These are phyloP conservation scores for Knufia fluminis DNA, from an alignment of 2,329 filamentous ascomycete genomes.

Conservation along the genomic window DNA sequence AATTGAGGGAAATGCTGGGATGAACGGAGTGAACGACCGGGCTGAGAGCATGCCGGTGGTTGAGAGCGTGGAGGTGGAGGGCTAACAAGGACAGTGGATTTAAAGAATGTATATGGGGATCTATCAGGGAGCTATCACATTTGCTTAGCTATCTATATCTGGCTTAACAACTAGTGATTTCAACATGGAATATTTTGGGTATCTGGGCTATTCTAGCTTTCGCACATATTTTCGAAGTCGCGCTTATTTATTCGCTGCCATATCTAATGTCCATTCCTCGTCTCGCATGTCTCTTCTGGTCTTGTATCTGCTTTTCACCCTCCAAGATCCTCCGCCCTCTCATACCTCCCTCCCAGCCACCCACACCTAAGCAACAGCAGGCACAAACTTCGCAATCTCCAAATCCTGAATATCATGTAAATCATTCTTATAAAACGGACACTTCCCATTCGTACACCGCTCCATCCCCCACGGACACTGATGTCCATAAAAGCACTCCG, in stretches of 20 bases:
- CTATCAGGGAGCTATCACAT: too few species aligned
- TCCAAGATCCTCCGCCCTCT: too few species aligned
- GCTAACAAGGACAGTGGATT: too few species aligned
- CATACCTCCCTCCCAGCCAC: too few species aligned
- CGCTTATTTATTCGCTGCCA: not conserved
- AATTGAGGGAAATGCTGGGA: not conserved
- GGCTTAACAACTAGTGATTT: too few species aligned
- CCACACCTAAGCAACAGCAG: conserved; percentile 11
- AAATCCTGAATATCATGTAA: conserved; percentile 18
- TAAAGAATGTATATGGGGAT: too few species aligned
- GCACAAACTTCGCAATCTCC: conserved; percentile 16
- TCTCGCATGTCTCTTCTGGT: not conserved
- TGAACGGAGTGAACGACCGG: too few species aligned
- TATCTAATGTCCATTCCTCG: not conserved
- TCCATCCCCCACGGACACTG: conserved; percentile 19
- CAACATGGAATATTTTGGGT: not conserved
- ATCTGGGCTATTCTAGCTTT: not conserved
- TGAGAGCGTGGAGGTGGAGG: too few species aligned
- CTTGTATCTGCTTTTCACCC: too few species aligned
- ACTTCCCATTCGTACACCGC: conserved; percentile 17
- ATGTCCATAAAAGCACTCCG: conserved; percentile 41
- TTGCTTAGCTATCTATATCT: too few species aligned
- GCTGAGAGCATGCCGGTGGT: too few species aligned
- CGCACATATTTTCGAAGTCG: too few species aligned
- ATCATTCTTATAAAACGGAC: conserved; percentile 13